Conservation (phyloP, 1,284 basidiomycete species). For the Moniliophthora roreri region DNA sequence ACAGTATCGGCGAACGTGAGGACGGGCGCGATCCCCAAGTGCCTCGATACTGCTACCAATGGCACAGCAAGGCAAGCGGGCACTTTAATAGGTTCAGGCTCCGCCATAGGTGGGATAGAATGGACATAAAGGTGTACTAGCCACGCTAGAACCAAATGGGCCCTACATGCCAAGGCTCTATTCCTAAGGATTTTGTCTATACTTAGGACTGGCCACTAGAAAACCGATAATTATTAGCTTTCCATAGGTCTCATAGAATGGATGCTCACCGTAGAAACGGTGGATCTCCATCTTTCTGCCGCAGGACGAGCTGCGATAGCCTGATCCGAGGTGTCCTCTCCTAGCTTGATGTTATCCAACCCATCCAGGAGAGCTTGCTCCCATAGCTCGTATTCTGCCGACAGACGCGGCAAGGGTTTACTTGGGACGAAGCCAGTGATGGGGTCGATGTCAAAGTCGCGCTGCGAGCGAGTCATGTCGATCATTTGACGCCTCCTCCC, state of each 20-base stretch:
- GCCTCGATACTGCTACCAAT: constrained; percentile 71
- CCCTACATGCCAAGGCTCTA: constrained; percentile 71
- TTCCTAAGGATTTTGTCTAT: constrained; percentile 52
- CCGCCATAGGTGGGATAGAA: constrained; percentile 54
- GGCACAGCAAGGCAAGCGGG: constrained; percentile 84
- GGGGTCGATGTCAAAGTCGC: constrained; percentile 74
- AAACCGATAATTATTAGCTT: constrained; percentile 9
- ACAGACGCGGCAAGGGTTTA: constrained; percentile 61
- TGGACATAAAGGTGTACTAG: constrained; percentile 90
- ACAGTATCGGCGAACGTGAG: constrained; percentile 96
- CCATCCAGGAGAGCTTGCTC: constrained; percentile 66
- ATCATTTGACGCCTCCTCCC: constrained; percentile 18
- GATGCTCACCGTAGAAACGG: constrained; percentile 59
- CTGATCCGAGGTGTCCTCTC: constrained; percentile 53
- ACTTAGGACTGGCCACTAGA: constrained; percentile 70
- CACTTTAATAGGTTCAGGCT: constrained; percentile 46
- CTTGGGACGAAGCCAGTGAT: constrained; percentile 87
- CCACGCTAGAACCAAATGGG: constrained; percentile 88
- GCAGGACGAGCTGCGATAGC: constrained; percentile 47
- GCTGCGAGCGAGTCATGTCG: constrained; percentile 29
- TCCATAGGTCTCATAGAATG: constrained; percentile 5
- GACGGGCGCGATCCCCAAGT: constrained; percentile 87
- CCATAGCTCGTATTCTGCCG: constrained; percentile 65
- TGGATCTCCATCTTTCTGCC: constrained; percentile 66
- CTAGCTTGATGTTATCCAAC: constrained; percentile 57